phyloP scores from a whole-genome alignment of 2,329 filamentous ascomycete genomes.

The Penicillium sp. region DNA sequence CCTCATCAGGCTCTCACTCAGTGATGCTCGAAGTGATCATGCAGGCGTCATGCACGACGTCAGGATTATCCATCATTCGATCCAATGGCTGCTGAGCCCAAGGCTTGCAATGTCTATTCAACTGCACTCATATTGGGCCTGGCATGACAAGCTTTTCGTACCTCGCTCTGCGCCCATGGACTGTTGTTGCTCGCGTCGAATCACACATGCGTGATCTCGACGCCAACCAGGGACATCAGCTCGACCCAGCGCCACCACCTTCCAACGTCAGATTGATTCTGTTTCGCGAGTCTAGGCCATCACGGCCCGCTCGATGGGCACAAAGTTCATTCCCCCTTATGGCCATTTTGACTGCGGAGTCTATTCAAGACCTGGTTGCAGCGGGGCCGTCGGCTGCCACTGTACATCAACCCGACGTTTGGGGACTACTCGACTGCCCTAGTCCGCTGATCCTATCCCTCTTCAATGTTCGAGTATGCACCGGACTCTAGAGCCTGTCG shows the following conservation, averaged over 20 bases:
- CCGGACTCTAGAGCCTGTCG: conserved; percentile 20
- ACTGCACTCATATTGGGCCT: not conserved
- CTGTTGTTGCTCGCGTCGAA: conserved; percentile 6
- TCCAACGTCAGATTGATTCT: conserved; percentile 27
- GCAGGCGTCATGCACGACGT: conserved; percentile 23
- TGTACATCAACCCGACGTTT: too few species aligned
- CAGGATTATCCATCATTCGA: conserved; percentile 19
- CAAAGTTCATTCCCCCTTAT: not conserved
- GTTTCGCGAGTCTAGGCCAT: conserved; percentile 20
- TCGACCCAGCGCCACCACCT: conserved; percentile 14
- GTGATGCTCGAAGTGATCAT: conserved; percentile 19
- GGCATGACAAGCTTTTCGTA: conserved; percentile 17
- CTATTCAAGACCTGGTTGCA: not conserved
- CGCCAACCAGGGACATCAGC: conserved; percentile 19
- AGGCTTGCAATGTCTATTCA: not conserved
- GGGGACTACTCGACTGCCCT: too few species aligned
- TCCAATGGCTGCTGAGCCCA: not conserved
- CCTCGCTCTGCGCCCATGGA: conserved; percentile 15
- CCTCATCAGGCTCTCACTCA: not conserved
- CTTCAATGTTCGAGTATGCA: too few species aligned
- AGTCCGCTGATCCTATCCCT: too few species aligned
- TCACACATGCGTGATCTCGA: conserved; percentile 7
- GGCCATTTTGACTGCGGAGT: not conserved
- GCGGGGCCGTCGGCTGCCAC: too few species aligned
- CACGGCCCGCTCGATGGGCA: not conserved